Evolutionary conservation across 768 basidiomycete genomes (phyloP).

Genomic region (Boletus insuetus): DNA sequence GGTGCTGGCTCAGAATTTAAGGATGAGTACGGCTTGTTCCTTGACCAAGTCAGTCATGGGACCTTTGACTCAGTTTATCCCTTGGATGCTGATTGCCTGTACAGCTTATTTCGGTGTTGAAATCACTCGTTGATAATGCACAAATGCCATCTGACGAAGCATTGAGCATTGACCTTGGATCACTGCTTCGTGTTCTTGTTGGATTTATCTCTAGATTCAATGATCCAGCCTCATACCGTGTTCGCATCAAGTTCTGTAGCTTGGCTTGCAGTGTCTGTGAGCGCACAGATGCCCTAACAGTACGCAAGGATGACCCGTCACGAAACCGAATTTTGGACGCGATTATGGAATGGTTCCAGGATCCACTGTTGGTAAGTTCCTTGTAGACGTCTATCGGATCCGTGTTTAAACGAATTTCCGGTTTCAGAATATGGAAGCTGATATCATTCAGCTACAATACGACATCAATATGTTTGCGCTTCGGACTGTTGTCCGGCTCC

Average conservation of each 20-base stretch:
- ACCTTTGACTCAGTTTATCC: neutral
- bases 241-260: constrained; percentile 73
- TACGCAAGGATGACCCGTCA: constrained; percentile 64
- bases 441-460: constrained; percentile 39
- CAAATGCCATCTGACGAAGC: constrained; percentile 56
- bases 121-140: constrained; percentile 73
- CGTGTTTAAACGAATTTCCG: neutral
- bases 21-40: constrained; percentile 46
- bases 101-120: constrained; percentile 73
- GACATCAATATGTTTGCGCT: constrained; percentile 77
- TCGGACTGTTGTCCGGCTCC: constrained; percentile 68
- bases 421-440: constrained; percentile 37
- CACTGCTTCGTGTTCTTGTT: constrained; percentile 57
- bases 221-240: constrained; percentile 51
- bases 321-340: constrained; percentile 74
- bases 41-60: constrained; percentile 61
- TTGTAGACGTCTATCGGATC: neutral
- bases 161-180: constrained; percentile 60
- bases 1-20: constrained; percentile 42
- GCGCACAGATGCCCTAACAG: constrained; percentile 54
- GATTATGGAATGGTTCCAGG: constrained; percentile 77
- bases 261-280: constrained; percentile 68
- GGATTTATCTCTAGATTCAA: constrained; percentile 63
- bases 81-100: constrained; percentile 14
- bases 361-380: constrained; percentile 47